phyloP scores from a whole-genome alignment of 768 basidiomycete genomes.

The Mycena filopes region DNA sequence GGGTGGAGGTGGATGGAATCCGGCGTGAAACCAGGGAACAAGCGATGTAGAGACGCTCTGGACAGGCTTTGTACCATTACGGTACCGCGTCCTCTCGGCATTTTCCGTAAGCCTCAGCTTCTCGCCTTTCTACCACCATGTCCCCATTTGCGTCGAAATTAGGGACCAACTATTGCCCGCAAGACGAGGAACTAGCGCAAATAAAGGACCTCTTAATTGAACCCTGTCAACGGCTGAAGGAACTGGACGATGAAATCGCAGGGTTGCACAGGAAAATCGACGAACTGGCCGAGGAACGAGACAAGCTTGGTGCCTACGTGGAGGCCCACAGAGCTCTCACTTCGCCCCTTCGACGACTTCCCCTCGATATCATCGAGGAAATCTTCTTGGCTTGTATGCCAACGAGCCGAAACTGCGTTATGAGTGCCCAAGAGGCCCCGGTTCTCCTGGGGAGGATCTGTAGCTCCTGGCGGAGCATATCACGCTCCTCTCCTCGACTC shows the following conservation, averaged over 20 bases:
- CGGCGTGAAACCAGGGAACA: no score
- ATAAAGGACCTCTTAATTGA: conserved; percentile 1
- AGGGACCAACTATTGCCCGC: conserved; percentile 17
- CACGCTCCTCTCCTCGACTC: conserved; percentile 38
- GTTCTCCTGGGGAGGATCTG: conserved; percentile 44
- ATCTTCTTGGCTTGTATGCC: conserved; percentile 29
- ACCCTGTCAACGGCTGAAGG: not conserved
- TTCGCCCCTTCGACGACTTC: conserved; percentile 5
- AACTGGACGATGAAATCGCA: conserved; percentile 4
- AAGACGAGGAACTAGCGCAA: conserved; percentile 6
- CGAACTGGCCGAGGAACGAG: not conserved
- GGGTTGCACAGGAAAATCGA: not conserved
- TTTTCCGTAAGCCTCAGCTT: no score
- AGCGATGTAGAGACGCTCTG: no score
- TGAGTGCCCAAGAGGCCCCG: conserved; percentile 36
- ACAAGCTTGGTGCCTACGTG: not conserved
- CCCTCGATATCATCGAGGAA: conserved; percentile 16
- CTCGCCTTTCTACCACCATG: not conserved
- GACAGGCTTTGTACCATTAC: no score
- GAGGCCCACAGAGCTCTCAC: conserved; percentile 2
- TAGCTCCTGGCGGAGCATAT: conserved; percentile 40
- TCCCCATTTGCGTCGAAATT: conserved; percentile 11
- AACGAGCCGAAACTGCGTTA: conserved; percentile 20
- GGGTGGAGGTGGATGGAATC: no score
- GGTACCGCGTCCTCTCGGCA: no score